Conservation (phyloP, 352 stramenopile species). For the Elongisporangium senticosum region DNA sequence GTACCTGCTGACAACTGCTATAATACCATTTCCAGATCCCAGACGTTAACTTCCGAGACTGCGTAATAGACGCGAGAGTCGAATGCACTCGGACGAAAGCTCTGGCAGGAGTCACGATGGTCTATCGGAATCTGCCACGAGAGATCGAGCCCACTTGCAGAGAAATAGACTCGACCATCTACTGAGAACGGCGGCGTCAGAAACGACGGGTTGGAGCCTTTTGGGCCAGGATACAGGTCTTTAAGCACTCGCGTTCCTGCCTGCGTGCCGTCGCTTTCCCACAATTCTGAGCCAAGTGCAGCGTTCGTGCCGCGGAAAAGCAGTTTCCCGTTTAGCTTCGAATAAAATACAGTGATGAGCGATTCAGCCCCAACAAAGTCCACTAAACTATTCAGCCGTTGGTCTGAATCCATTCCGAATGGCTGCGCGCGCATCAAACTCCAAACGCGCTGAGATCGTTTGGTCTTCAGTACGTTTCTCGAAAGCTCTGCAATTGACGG, state of each 20-base stretch:
- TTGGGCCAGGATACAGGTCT: conserved; percentile 46
- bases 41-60: conserved; percentile 57
- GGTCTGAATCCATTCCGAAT: conserved; percentile 15
- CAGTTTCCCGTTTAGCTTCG: conserved; percentile 6
- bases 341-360: conserved; percentile 17
- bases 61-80: conserved; percentile 52
- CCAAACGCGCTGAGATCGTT: conserved; percentile 9
- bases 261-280: conserved; percentile 64
- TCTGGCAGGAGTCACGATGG: conserved; percentile 56
- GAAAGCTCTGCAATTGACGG: conserved; percentile 12
- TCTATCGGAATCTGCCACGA: conserved; percentile 44
- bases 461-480: background rate
- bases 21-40: conserved; percentile 47
- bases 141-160: conserved; percentile 56
- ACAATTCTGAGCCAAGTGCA: conserved; percentile 56
- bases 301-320: conserved; percentile 27
- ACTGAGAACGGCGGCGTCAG: conserved; percentile 42
- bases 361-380: conserved; percentile 8
- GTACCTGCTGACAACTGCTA: background rate
- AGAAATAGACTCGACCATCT: conserved; percentile 76
- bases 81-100: conserved; percentile 64
- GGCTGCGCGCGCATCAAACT: conserved; percentile 24
- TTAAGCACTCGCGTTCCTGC: conserved; percentile 56
- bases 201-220: conserved; percentile 21
- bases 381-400: conserved; percentile 14